Evolutionary conservation across 2,329 filamentous ascomycete genomes (phyloP), one percentile per base, ranked within the genome.

Genomic region (Curvularia sp.): DNA sequence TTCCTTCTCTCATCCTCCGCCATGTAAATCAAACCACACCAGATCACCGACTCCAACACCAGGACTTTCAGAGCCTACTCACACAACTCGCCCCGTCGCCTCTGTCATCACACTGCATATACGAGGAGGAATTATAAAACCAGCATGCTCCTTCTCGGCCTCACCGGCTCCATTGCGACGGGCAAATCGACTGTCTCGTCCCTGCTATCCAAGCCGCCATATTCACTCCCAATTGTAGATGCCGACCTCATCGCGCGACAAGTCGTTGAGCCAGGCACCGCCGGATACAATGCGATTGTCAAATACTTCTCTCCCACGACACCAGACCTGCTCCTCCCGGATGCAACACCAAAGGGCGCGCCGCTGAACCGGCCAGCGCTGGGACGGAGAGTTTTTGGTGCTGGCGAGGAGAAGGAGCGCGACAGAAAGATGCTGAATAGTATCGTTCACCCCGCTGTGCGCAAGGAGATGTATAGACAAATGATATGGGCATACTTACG

Each of bases 151-250:
- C 88, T 99, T 72, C 93, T 99, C 70, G 95, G 95, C 56, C 87
- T 99, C 25, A 99, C 95, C 8, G 95, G 95, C 75, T 97, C 93
- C 60, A 98, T 99, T 74, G 95, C 95, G 60, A 99, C 95, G 5
- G 95, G 95, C 77, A 99, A 99, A 85, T 97, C 94, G 45, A 99
- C 94, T 66, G 93, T 97, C 54, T 97, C 95, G 27, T 83, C 85
- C 38, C 85, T 97, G 68, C 90, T 99, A 70, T 87, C 90, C 49
- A 83, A 86, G 4, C 82, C 91, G 5, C 95, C 94, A 0, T 91
- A 97, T 82, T 89, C 86, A 60, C 85, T 99, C 61, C 93, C 95
- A 70, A 85, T 99, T 68, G 89, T 99, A 80, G 95, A 99, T 75
- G 94, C 95, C 74, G 95, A 99, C 80, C 80, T 96, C 55, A 85